phyloP scores from a whole-genome alignment of 2,329 filamentous ascomycete species.

The Ceratocystis diversiconidia region DNA sequence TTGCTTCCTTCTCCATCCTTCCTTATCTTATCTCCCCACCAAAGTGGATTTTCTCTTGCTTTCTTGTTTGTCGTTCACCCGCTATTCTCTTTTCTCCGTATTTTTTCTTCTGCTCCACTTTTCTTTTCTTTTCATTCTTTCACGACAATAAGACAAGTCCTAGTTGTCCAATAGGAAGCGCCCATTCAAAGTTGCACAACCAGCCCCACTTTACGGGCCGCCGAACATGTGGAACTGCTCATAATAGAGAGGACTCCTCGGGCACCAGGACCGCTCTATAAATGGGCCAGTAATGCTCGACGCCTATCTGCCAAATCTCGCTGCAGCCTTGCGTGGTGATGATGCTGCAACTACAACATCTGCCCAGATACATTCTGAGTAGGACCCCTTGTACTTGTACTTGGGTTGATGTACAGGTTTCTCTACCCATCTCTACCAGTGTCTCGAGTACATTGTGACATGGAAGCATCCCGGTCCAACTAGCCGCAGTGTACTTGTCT shows the following conservation, averaged over 20 bases:
- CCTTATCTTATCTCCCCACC: conserved; percentile 5
- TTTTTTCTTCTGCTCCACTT: background rate
- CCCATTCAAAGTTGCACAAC: background rate
- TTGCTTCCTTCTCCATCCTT: conserved; percentile 7
- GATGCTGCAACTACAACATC: too few species aligned
- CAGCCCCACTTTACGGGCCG: background rate
- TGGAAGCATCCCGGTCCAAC: too few species aligned
- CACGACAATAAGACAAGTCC: background rate
- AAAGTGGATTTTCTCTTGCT: background rate
- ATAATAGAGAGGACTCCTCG: background rate
- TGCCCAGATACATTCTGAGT: too few species aligned
- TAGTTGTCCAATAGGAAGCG: background rate
- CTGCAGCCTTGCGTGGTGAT: too few species aligned
- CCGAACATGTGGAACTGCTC: background rate
- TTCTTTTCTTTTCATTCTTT: background rate
- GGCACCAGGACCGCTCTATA: background rate
- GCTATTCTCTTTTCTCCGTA: background rate
- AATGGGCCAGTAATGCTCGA: background rate
- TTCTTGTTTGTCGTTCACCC: conserved; percentile 1
- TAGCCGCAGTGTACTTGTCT: background rate
- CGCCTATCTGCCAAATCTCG: too few species aligned
- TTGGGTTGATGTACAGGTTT: too few species aligned
- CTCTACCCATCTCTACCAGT: too few species aligned
- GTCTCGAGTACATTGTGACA: too few species aligned
- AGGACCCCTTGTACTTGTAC: too few species aligned